Conservation (phyloP, 192 early-diverging fungal species). For the Backusella liffmaniae region DNA sequence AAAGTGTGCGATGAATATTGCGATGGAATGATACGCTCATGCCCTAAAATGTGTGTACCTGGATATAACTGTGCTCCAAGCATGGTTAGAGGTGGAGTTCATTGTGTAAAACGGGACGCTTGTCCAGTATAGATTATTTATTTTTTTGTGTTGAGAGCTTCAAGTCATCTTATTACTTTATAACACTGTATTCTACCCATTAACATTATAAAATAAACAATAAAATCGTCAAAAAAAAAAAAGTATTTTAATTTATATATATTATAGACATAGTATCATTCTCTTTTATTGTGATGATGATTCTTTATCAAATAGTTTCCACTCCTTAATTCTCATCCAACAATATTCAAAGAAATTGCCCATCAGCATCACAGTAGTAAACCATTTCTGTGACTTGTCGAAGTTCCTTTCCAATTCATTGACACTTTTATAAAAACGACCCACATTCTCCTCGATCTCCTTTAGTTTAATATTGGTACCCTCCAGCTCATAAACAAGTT, state of each 20-base stretch:
- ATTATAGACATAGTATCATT: not conserved
- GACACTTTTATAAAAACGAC: not conserved
- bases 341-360: not conserved
- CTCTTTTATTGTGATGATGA: not conserved
- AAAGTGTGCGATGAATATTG: not conserved
- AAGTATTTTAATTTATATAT: not conserved
- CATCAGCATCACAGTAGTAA: not conserved
- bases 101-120: not conserved
- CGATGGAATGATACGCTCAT: not conserved
- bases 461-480: not conserved
- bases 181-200: not conserved
- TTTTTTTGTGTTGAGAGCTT: not conserved
- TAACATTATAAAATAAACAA: not conserved
- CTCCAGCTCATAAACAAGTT: not conserved
- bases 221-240: not conserved
- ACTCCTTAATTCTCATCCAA: not conserved
- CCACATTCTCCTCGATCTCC: not conserved
- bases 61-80: not conserved
- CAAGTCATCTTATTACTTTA: not conserved
- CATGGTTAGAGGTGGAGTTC: not conserved
- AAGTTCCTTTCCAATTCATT: not conserved
- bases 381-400: not conserved
- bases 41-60: not conserved
- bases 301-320: conserved; percentile 1
- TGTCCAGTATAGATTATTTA: not conserved